phyloP scores from a whole-genome alignment of 2,329 filamentous ascomycete genomes.

The Colletotrichum sp. region DNA sequence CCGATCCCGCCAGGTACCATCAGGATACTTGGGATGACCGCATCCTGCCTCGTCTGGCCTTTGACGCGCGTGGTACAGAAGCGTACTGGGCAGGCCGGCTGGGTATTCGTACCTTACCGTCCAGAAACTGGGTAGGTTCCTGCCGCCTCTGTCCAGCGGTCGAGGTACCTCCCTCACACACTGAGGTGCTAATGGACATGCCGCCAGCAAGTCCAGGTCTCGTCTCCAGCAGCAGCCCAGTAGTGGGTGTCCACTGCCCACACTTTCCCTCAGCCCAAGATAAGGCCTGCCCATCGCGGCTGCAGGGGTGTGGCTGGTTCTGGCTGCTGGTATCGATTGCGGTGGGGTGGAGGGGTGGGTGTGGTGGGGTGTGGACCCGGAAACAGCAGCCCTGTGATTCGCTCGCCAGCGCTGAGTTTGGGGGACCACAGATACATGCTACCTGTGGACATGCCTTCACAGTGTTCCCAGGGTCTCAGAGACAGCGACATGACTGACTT shows the following conservation, averaged over 20 bases:
- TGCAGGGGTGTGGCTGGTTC: constrained; percentile 17
- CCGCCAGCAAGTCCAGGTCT: not conserved
- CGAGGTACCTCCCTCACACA: not conserved
- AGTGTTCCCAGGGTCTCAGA: constrained; percentile 10
- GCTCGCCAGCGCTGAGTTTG: constrained; percentile 11
- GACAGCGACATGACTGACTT: not conserved
- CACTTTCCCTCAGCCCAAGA: constrained; percentile 13
- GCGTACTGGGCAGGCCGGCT: not conserved
- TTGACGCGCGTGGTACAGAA: constrained; percentile 6
- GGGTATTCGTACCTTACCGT: not conserved
- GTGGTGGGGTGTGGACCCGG: constrained; percentile 17
- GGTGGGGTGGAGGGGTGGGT: constrained; percentile 16
- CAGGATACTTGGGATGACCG: constrained; percentile 9
- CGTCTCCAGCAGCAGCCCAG: not conserved
- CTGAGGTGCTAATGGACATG: not conserved
- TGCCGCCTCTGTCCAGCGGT: not conserved
- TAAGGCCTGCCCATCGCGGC: constrained; percentile 15
- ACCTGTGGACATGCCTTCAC: not conserved
- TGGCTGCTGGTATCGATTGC: constrained; percentile 17
- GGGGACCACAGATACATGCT: constrained; percentile 19
- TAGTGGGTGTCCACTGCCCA: not conserved
- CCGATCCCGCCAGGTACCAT: constrained; percentile 7
- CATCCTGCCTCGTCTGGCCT: not conserved
- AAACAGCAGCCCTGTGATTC: constrained; percentile 9
- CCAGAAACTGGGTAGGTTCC: not conserved